Evolutionary conservation across 768 basidiomycete genomes (phyloP).

Genomic region (Auriscalpium microsporum): DNA sequence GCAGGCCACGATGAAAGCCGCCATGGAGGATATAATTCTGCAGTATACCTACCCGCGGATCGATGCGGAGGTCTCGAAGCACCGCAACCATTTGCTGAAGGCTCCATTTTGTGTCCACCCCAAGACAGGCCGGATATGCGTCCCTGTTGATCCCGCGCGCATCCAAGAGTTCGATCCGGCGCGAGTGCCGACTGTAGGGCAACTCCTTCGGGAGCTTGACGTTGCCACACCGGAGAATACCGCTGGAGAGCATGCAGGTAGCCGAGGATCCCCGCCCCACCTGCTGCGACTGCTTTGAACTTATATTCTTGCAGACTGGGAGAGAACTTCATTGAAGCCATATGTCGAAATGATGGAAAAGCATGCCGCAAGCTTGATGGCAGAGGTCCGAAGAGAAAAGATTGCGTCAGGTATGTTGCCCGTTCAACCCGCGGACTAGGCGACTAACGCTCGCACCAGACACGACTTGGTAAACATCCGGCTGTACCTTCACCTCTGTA

Average conservation of each 20-base stretch:
- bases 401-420: constrained; percentile 29
- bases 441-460: no score
- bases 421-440: no score
- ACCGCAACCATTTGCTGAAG: constrained; percentile 95
- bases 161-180: constrained; percentile 82
- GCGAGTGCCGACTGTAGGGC: constrained; percentile 76
- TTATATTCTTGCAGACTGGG: constrained; percentile 51
- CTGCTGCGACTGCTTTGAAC: neutral
- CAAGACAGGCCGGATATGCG: constrained; percentile 90
- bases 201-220: constrained; percentile 78
- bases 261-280: neutral
- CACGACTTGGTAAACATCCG: no score
- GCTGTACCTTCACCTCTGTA: no score
- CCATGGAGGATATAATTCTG: constrained; percentile 81
- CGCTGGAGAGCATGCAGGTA: constrained; percentile 11
- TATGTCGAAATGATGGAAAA: constrained; percentile 87
- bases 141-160: constrained; percentile 72
- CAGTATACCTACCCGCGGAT: constrained; percentile 95
- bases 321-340: constrained; percentile 76
- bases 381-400: constrained; percentile 43
- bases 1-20: constrained; percentile 31
- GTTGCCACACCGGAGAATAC: constrained; percentile 14
- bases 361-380: constrained; percentile 53
- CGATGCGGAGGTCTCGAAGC: constrained; percentile 95
- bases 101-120: constrained; percentile 97